phyloP scores from a whole-genome alignment of 805 yeast genomes.

The Starmerella lactis-condensi region DNA sequence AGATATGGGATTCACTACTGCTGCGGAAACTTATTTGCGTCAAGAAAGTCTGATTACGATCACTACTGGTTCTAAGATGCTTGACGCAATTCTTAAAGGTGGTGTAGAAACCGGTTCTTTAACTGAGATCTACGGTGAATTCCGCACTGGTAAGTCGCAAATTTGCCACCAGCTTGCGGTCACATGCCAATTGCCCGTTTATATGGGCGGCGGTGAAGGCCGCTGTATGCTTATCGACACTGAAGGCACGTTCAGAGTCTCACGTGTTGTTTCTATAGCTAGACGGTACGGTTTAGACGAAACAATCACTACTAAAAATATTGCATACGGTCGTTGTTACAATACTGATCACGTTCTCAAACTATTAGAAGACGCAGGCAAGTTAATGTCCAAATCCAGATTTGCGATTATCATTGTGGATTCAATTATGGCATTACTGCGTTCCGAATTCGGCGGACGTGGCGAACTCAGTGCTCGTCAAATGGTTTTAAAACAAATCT shows the following conservation, averaged over 20 bases:
- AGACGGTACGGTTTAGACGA: slow-evolving; percentile 81
- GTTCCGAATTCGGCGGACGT: slow-evolving; percentile 89
- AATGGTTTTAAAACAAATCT: slow-evolving; percentile 77
- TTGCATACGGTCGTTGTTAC: slow-evolving; percentile 92
- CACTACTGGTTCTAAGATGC: slow-evolving; percentile 87
- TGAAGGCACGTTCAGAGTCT: slow-evolving; percentile 92
- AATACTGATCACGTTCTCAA: slow-evolving; percentile 91
- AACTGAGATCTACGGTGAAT: slow-evolving; percentile 92
- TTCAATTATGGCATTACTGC: slow-evolving; percentile 86
- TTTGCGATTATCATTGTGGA: slow-evolving; percentile 86
- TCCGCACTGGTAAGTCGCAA: slow-evolving; percentile 94
- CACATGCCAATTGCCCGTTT: slow-evolving; percentile 88
- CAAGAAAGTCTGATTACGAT: slow-evolving; percentile 79
- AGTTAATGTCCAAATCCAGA: slow-evolving; percentile 88
- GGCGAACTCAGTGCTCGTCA: slow-evolving; percentile 93
- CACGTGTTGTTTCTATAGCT: slow-evolving; percentile 73
- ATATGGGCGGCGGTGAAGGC: slow-evolving; percentile 98
- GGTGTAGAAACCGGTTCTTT: slow-evolving; percentile 95
- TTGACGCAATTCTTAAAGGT: slow-evolving; percentile 86
- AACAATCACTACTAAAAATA: slow-evolving; percentile 87
- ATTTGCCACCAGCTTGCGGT: slow-evolving; percentile 92
- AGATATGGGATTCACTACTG: slow-evolving; percentile 94
- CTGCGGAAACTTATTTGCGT: slow-evolving; percentile 79
- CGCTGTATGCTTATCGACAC: slow-evolving; percentile 91
- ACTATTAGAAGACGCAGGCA: slow-evolving; percentile 73